Percentiles rank a stretch among this genome's conserved stretches.
Evolutionary conservation across 2,329 filamentous ascomycete genomes (phyloP).

Genomic region (Tolypocladium inflatum): DNA sequence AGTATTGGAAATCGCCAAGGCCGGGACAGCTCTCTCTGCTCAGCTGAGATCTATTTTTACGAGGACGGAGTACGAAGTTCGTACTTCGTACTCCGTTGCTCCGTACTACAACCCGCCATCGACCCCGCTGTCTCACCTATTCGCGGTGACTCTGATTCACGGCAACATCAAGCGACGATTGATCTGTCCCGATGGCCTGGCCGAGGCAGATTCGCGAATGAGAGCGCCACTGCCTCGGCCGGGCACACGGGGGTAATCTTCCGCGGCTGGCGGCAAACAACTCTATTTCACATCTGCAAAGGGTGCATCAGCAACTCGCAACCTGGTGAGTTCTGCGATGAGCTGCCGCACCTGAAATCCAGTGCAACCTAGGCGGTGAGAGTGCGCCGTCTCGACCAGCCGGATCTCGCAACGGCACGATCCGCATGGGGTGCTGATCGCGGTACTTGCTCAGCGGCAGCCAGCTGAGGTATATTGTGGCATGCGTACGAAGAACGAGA

Average conservation of each 20-base stretch:
- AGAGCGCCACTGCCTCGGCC: neutral
- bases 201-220: neutral
- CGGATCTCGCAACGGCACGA: neutral
- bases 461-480: neutral
- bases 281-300: neutral
- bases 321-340: neutral
- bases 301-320: neutral
- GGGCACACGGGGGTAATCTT: neutral
- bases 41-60: neutral
- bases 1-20: neutral
- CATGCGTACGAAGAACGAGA: neutral
- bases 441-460: neutral
- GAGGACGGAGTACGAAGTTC: neutral
- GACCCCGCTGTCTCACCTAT: neutral
- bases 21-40: neutral
- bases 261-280: neutral
- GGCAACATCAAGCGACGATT: neutral
- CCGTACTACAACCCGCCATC: neutral
- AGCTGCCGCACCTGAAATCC: neutral
- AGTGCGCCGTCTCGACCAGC: neutral
- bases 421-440: neutral
- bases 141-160: neutral
- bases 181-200: neutral
- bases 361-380: neutral
- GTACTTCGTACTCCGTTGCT: neutral